Evolutionary conservation across 2,329 filamentous ascomycete genomes (phyloP).

Genomic region (Diaporthe capsici): DNA sequence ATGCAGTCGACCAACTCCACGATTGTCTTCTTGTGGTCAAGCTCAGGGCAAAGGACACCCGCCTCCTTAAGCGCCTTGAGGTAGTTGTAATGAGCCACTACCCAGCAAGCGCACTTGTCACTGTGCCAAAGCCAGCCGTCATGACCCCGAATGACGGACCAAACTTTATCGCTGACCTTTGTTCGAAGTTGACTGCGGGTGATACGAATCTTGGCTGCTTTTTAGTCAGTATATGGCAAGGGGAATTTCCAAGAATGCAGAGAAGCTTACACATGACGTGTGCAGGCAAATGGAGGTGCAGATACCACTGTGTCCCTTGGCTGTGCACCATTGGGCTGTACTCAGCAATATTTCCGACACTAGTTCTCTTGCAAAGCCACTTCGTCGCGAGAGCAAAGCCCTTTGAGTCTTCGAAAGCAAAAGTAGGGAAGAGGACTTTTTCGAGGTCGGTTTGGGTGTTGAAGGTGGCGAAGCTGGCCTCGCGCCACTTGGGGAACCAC

Average conservation of each 20-base stretch:
- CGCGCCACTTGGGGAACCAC: background rate
- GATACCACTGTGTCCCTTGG: background rate
- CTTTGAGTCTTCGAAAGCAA: background rate
- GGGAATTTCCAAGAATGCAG: accelerated
- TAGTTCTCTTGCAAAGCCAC: constrained; percentile 6
- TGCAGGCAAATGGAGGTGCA: background rate
- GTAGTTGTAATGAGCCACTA: constrained; percentile 27
- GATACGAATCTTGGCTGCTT: background rate
- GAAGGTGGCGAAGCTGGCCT: background rate
- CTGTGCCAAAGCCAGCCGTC: background rate
- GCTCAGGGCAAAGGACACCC: background rate
- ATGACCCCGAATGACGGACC: background rate
- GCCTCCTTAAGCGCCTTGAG: background rate
- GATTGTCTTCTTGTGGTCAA: background rate
- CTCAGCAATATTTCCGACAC: constrained; percentile 5
- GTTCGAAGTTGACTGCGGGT: background rate
- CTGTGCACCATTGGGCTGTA: background rate
- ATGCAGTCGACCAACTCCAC: background rate
- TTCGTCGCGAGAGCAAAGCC: background rate
- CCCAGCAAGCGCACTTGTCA: background rate
- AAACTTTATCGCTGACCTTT: background rate
- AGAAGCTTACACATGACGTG: background rate
- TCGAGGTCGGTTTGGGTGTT: background rate
- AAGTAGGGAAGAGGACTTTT: background rate
- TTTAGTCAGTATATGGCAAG: background rate